Base-by-base conservation (phyloP, 2,329 filamentous ascomycete species). In the Ophiostoma pallidulum region DNA sequence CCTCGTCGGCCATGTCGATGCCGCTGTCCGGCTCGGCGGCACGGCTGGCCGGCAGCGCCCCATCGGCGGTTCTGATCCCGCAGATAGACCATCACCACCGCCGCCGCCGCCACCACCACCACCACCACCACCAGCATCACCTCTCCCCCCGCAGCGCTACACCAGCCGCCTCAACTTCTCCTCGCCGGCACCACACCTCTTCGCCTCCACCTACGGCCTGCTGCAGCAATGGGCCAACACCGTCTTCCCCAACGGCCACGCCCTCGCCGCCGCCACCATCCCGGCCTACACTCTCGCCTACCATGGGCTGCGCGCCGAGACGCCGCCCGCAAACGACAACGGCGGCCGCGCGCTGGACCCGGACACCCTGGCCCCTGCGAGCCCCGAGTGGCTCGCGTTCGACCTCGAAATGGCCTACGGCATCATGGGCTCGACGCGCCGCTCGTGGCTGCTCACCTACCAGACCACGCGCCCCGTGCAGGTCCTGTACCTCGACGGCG, bases 321-420 rank as follows among this genome's bases (percentile, higher is more conserved):
- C 24, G 24, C n/a, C n/a, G n/a, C n/a, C n/a, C n/a, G n/a, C n/a
- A n/a, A n/a, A n/a, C n/a, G n/a, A n/a, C n/a, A n/a, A n/a, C n/a
- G n/a, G n/a, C n/a, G 45, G 13, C 8, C 36, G 59, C 58, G 31
- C 24, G 2, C 14, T n/a, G 2, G 49, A 51, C 24, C 37, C 31
- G 1, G 51, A 71, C 50, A 58, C 47, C 10, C 57, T 66, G 5
- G 51, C 63, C 4, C 66, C 70, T 4, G 66, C 69, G 14, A 71
- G 65, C 47, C 71, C 71, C 12, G 72, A 75, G 58, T 75, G 71
- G 71, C 59, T 75, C 19, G 68, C 71, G 6, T 70, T 75, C 52
- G 72, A 75, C 55, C 60, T 70, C 56, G 70, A 70, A 48, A 75
- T 74, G 72, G 64, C 70, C n/a, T 75, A 75, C 53, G 69, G 68